Conservation (phyloP, 2,329 filamentous ascomycete genomes). For the Calonectria ilicicola region DNA sequence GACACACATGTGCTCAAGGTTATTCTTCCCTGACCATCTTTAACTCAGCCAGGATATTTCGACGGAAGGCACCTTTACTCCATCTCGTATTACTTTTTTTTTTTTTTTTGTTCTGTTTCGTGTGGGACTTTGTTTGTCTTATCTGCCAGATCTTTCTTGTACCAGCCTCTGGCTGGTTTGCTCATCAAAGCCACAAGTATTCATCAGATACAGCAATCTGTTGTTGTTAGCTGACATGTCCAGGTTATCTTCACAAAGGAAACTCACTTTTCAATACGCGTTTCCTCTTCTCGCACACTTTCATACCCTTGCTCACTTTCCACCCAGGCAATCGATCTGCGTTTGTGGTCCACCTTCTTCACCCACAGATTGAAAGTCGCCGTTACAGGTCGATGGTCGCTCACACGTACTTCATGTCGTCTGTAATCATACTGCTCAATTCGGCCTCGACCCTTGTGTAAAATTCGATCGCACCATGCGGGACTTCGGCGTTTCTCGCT, state of each 20-base stretch:
- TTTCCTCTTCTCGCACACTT: slow-evolving; percentile 75
- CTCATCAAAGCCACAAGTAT: slow-evolving; percentile 65
- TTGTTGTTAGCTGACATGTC: slow-evolving; percentile 34
- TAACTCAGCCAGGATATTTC: background rate
- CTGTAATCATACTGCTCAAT: slow-evolving; percentile 90
- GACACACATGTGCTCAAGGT: background rate
- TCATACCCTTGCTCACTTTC: slow-evolving; percentile 81
- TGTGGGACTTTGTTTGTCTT: slow-evolving; percentile 35
- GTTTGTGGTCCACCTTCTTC: slow-evolving; percentile 81
- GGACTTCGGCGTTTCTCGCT: slow-evolving; percentile 95
- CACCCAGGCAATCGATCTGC: slow-evolving; percentile 76
- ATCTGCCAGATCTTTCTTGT: slow-evolving; percentile 52
- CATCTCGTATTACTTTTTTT: slow-evolving; percentile 29
- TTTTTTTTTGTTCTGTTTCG: background rate
- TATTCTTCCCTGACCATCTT: background rate
- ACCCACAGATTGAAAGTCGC: slow-evolving; percentile 85
- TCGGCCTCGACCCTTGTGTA: slow-evolving; percentile 85
- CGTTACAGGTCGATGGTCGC: slow-evolving; percentile 93
- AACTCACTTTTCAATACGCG: slow-evolving; percentile 82
- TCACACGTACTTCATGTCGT: slow-evolving; percentile 89
- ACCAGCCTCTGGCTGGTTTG: slow-evolving; percentile 62
- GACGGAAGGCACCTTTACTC: slow-evolving; percentile 28
- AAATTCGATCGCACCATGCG: slow-evolving; percentile 94
- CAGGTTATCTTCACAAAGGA: too few species aligned
- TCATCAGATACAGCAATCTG: slow-evolving; percentile 64